Evolutionary conservation across 2,329 filamentous ascomycete species (phyloP), one percentile per base, ranked within the genome.

Genomic region (Fusarium sarcochroum): DNA sequence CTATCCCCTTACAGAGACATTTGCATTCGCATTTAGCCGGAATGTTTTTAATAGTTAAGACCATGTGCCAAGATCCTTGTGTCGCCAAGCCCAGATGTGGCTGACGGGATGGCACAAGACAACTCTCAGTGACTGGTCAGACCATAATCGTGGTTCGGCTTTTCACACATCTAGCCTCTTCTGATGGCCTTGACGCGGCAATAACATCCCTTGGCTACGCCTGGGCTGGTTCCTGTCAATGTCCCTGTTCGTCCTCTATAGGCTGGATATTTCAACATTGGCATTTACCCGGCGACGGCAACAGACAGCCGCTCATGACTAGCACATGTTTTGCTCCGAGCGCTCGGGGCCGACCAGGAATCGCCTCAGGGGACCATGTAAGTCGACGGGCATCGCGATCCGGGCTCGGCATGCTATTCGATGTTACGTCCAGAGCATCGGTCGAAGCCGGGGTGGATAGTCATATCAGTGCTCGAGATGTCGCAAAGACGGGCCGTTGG

Each of bases 21-120:
- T 30, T 23, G 38, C 20, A 40, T 47, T 51, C 9, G 20, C 14
- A 57, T 69, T 69, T 58, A 69, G 37, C 66, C 66, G 66, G 47
- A 42, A 27, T 45, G n/a, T 30, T 30, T 8, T 35, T 37, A 52
- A 27, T 46, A n/a, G 17, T 14, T 10, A 17, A 34, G 17, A 4
- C 14, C 35, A 52, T 21, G 6, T 38, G 35, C 44, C 34, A 35
- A 46, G 30, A 17, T 35, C 9, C 20, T 23, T 51, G 34, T 42
- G 18, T 45, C 37, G 15, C 25, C 13, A 52, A 34, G 21, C 35
- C 18, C 18, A 53, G 35, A 49, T 63, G 45, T 45, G 63, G 49
- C 58, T 51, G 30, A 38, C 38, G 18, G 42, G 30, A 41, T 27
- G 30, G 37, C 49, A 55, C 38, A 53, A 18, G 52, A 37, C 32